Conservation (phyloP, 1,284 basidiomycete species). For the Ustilago xerochloae region DNA sequence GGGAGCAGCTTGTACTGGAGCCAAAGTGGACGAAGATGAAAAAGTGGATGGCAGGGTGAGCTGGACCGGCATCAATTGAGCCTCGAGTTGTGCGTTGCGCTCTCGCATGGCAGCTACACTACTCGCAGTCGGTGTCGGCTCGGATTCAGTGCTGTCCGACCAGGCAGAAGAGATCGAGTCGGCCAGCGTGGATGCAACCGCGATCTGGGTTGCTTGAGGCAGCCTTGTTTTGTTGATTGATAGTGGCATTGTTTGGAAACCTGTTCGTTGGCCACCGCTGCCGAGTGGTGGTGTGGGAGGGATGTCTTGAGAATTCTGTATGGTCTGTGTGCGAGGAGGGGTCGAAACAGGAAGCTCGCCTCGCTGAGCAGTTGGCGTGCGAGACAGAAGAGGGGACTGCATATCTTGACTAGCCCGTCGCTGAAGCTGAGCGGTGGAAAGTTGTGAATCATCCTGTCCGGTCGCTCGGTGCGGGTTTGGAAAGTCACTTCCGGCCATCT, state of each 20-base stretch:
- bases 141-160: constrained; percentile 44
- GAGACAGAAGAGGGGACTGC: constrained; percentile 18
- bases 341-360: not conserved
- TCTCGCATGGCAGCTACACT: constrained; percentile 45
- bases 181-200: not conserved
- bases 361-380: not conserved
- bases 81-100: constrained; percentile 24
- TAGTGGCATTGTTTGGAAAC: constrained; percentile 30
- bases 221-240: constrained; percentile 21
- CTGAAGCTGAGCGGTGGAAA: constrained; percentile 36
- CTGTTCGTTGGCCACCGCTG: not conserved
- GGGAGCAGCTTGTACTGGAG: not conserved
- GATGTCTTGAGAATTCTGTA: constrained; percentile 12
- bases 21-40: constrained; percentile 12
- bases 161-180: constrained; percentile 25
- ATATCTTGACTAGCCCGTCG: constrained; percentile 27
- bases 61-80: constrained; percentile 30
- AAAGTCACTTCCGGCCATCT: constrained; percentile 6
- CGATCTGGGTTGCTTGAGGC: not conserved
- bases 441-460: constrained; percentile 22
- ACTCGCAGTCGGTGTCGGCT: constrained; percentile 52
- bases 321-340: not conserved
- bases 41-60: constrained; percentile 36
- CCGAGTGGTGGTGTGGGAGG: constrained; percentile 36
- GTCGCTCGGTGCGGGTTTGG: constrained; percentile 20